Percentiles rank a stretch among this genome's conserved stretches.
These are phyloP conservation scores for Aspergillus chevalieri DNA, from an alignment of 2,329 filamentous ascomycete genomes.

Conservation along the genomic window DNA sequence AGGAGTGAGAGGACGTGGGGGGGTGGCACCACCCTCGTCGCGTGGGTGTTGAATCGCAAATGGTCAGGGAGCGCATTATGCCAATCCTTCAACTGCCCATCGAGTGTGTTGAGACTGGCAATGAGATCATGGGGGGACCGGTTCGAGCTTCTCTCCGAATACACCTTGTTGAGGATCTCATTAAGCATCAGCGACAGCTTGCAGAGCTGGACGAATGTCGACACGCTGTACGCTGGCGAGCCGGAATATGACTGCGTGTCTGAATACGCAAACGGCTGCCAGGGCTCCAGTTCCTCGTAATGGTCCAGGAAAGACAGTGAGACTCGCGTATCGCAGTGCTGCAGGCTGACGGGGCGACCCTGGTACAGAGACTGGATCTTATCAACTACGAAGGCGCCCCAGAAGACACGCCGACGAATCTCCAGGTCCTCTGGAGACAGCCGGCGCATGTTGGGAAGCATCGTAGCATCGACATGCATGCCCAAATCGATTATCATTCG, in stretches of 20 bases:
- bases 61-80: constrained; percentile 37
- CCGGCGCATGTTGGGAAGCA: constrained; percentile 11
- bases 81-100: constrained; percentile 42
- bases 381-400: constrained; percentile 35
- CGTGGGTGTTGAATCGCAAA: constrained; percentile 27
- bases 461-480: constrained; percentile 37
- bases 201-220: constrained; percentile 31
- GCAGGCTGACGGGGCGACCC: constrained; percentile 43
- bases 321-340: constrained; percentile 43
- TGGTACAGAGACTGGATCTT: constrained; percentile 53
- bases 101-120: constrained; percentile 31
- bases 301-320: constrained; percentile 33
- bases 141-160: constrained; percentile 39
- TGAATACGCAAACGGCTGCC: constrained; percentile 41
- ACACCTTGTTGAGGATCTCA: constrained; percentile 41
- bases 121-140: constrained; percentile 27
- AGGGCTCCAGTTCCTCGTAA: constrained; percentile 51
- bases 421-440: constrained; percentile 23
- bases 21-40: constrained; percentile 31
- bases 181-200: constrained; percentile 45
- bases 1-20: constrained; percentile 43
- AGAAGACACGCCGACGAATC: constrained; percentile 27
- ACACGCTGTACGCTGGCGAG: constrained; percentile 28
- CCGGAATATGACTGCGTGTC: constrained; percentile 24
- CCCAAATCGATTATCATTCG: constrained; percentile 49